Evolutionary conservation across 1,284 basidiomycete genomes (phyloP), one percentile per base, ranked within the genome.

Genomic region (Ganoderma leucocontextum): DNA sequence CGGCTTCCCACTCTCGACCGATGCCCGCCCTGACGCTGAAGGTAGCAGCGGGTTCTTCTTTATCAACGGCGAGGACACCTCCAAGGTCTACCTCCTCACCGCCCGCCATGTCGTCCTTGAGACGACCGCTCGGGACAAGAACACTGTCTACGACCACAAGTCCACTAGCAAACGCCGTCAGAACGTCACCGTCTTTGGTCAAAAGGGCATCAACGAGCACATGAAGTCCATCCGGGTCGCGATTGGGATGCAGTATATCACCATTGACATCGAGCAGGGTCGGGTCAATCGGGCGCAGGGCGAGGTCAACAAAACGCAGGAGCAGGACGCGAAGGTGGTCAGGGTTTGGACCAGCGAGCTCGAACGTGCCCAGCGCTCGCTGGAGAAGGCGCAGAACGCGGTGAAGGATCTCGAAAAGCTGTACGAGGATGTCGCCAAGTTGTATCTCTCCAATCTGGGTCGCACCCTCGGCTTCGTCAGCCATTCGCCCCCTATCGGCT

Each of bases 1-100:
- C 22, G 47, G 47, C 10, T 52, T 25, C 22, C 47, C 47, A 12
- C 47, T 52, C 12, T 52, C 47, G 12, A 52, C 12, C 4, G 22
- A 25, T 22, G 47, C 47, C 4, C 22, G 47, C 6, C 60, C 74
- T 60, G 47, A 64, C 38, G 17, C 65, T 60, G 65, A 78, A 64
- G 80, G 81, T 1, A 82, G 80, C 25, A 76, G 73, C 10, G 78
- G 77, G 8, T 72, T 83, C 65, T 83, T 77, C 73, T 60, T 83
- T 70, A 44, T 58, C 62, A 77, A 78, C 55, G 61, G 69, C 59
- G 67, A 67, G 9, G 39, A 73, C 4, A 65, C 62, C 66, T 49
- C 74, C 10, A 75, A 57, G 66, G 60, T 80, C 68, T 72, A 74
- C 62, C 65, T 79, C 44, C 36, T 81, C 58, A 80, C 80, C 8